Conservation (phyloP, 305 asterid genomes). For the Euphrasia arctica region DNA sequence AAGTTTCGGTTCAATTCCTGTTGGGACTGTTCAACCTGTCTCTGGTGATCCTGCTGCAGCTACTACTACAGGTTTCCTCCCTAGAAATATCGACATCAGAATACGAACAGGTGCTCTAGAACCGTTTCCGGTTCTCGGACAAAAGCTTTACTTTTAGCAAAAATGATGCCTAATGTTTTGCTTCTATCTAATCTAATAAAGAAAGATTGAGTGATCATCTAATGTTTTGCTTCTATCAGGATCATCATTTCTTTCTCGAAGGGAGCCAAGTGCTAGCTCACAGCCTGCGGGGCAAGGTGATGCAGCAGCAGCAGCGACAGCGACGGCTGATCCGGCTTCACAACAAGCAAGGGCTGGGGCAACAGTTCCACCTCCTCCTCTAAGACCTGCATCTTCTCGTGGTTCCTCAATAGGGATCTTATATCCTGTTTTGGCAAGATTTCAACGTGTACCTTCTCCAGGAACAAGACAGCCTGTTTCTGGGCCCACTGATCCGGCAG, state of each 20-base stretch:
- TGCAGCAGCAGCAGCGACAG: slow-evolving; percentile 39
- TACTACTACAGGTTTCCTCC: slow-evolving; percentile 39
- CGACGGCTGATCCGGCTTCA: slow-evolving; percentile 31
- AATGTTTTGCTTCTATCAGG: slow-evolving; percentile 32
- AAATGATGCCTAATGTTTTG: neutral
- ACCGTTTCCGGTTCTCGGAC: neutral
- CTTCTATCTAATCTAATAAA: slow-evolving; percentile 1
- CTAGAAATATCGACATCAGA: slow-evolving; percentile 80
- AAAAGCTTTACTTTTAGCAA: slow-evolving; percentile 2
- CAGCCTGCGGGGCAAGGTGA: slow-evolving; percentile 51
- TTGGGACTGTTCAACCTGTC: slow-evolving; percentile 61
- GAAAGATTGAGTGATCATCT: neutral
- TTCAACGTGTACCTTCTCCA: slow-evolving; percentile 47
- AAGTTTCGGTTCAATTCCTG: slow-evolving; percentile 58
- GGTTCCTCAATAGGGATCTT: slow-evolving; percentile 60
- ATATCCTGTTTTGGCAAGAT: slow-evolving; percentile 77
- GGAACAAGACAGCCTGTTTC: slow-evolving; percentile 37
- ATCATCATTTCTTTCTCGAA: slow-evolving; percentile 53
- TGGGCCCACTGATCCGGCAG: slow-evolving; percentile 26
- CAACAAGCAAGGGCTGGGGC: slow-evolving; percentile 45
- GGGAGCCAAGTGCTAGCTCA: slow-evolving; percentile 53
- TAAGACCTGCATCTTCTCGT: slow-evolving; percentile 64
- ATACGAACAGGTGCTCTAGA: slow-evolving; percentile 74
- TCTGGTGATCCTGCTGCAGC: slow-evolving; percentile 62
- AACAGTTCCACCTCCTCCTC: slow-evolving; percentile 31